Conservation (phyloP, 169 alveolate species). For the Plasmodium fragile region DNA sequence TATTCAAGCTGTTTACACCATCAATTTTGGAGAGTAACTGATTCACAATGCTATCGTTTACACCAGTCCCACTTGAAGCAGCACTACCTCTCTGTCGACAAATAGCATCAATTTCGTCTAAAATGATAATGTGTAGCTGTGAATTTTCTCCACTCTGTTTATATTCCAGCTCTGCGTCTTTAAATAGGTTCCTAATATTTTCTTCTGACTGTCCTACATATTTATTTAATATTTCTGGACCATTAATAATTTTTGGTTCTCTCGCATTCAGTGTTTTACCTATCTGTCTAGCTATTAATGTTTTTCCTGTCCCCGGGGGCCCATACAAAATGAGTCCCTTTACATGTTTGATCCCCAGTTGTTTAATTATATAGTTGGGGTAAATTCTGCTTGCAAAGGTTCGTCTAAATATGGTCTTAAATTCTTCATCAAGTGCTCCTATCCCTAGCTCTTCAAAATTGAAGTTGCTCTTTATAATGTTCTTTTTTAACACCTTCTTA, state of each 20-base stretch:
- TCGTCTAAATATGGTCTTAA: slow-evolving; percentile 98
- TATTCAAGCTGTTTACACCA: slow-evolving; percentile 98
- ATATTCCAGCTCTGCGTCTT: slow-evolving; percentile 98
- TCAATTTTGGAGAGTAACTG: slow-evolving; percentile 99
- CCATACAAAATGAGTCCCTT: slow-evolving; percentile 97
- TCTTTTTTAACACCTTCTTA: slow-evolving; percentile 77
- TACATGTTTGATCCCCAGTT: slow-evolving; percentile 98
- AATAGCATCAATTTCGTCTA: slow-evolving; percentile 99
- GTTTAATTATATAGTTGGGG: slow-evolving; percentile 97
- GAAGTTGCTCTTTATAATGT: slow-evolving; percentile 89
- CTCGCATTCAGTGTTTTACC: slow-evolving; percentile 97
- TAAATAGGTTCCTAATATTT: slow-evolving; percentile 97
- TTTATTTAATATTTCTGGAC: slow-evolving; percentile 95
- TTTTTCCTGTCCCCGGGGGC: slow-evolving; percentile 99
- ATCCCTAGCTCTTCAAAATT: slow-evolving; percentile 94
- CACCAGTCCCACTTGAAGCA: slow-evolving; percentile 93
- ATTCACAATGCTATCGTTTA: slow-evolving; percentile 98
- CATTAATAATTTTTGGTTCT: slow-evolving; percentile 94
- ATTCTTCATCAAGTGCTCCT: slow-evolving; percentile 95
- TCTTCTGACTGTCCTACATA: slow-evolving; percentile 99
- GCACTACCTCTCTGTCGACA: slow-evolving; percentile 98
- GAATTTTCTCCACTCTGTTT: slow-evolving; percentile 96
- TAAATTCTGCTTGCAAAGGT: slow-evolving; percentile 99
- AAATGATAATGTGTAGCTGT: slow-evolving; percentile 96
- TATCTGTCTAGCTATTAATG: slow-evolving; percentile 99